Base-by-base conservation (phyloP, 148 eudicot genomes). In the Agrostemma githago region DNA sequence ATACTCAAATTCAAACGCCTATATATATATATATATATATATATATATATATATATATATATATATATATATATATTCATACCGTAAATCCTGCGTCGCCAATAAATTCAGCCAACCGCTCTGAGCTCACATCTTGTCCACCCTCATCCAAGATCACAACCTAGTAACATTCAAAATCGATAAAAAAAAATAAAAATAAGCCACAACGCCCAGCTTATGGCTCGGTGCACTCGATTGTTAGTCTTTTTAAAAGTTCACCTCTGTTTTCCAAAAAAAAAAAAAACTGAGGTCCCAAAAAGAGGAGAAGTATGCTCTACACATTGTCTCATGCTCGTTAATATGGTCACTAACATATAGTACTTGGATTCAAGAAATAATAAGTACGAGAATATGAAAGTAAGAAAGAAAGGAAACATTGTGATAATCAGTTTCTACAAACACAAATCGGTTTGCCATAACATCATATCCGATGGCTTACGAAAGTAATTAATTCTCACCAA, bases 101-200 rank as follows among this genome's bases (percentile, higher is more conserved):
- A 67, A 93, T 83, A 62, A 93, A 74, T 21, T 87, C 90, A 20
- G 98, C 98, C 81, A 93, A 79, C 66, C 79, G 82, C 82, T 90
- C 88, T 12, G 98, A 93, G 58, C 79, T 70, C 42, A 90, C 72
- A 75, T 84, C 88, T 20, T 76, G 77, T 70, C 98, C 98, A 64
- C 46, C 78, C 85, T 93, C 98, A 77, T 93, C 98, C 87, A 93
- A 76, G 79, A 93, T 81, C 69, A 93, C 90, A 79, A 93, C 97
- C 95, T 91, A 74, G 54, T 65, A 74, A 37, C 63, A 51, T 20
- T 34, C 5, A 17, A 6, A 73, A 8, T 42, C 41, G 17, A 40
- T 11, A 43, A 66, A 65, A 66, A 40, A 72, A 40, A 72, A n/a
- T n/a, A n/a, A n/a, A n/a, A n/a, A n/a, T 65, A 70, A 57, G 26